Percentiles rank a stretch among this genome's conserved stretches.
These are phyloP conservation scores for Pseudonectria foliicola DNA, from an alignment of 2,329 filamentous ascomycete genomes.

Conservation along the genomic window DNA sequence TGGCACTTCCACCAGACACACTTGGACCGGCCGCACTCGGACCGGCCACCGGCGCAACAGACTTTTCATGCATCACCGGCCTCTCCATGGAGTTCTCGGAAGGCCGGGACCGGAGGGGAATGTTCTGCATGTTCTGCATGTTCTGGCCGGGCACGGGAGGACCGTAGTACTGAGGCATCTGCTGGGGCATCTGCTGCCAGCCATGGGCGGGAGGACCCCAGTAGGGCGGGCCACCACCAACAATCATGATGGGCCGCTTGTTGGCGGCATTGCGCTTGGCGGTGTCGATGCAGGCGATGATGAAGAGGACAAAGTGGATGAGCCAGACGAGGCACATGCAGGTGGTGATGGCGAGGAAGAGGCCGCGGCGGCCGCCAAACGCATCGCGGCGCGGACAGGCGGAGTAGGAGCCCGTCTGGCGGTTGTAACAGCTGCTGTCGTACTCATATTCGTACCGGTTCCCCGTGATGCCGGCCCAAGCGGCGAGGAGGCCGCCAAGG, in stretches of 20 bases:
- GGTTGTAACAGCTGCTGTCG: conserved; percentile 9
- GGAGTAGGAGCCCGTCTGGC: conserved; percentile 4
- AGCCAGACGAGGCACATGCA: conserved; percentile 20
- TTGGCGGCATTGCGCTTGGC: conserved; percentile 21
- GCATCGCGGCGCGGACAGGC: conserved; percentile 1
- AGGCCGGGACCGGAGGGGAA: background rate
- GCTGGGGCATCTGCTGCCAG: conserved; percentile 22
- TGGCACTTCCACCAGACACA: no score
- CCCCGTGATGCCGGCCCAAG: conserved; percentile 8
- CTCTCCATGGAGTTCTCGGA: background rate
- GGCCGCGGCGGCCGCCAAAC: conserved; percentile 3
- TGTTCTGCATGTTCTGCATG: background rate
- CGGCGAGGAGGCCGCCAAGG: conserved; percentile 18
- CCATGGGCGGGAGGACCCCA: conserved; percentile 23
- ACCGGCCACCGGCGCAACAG: no score
- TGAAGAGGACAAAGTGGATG: conserved; percentile 33
- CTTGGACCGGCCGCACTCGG: no score
- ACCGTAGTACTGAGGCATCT: conserved; percentile 2
- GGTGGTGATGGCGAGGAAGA: conserved; percentile 15
- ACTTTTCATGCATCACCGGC: no score
- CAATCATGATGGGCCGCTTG: conserved; percentile 18
- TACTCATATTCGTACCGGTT: conserved; percentile 8
- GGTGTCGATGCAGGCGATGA: conserved; percentile 33
- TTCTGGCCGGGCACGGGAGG: background rate
- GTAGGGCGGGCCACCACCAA: conserved; percentile 20